Base-by-base conservation (phyloP, 495 filamentous ascomycete genomes). In the Podospora tetraspora region DNA sequence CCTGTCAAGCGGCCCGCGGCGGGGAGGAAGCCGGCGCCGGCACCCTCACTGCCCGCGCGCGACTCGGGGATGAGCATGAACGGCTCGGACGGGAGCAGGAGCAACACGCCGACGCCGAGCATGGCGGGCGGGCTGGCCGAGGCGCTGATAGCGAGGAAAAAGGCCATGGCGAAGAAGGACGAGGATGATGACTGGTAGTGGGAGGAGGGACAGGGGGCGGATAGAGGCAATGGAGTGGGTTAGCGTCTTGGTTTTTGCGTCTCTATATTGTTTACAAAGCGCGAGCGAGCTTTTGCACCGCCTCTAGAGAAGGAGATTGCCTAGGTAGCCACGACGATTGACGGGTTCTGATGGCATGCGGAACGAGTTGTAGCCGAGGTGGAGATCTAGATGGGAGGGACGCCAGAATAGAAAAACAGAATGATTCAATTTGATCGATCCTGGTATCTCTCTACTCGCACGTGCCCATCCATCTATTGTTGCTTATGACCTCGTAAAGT, bases 61-160 rank as follows among this genome's bases (percentile, higher is more conserved):
- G 91, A 92, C 70, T 92, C 87, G 66, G 87, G 88, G 3, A 89
- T 90, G 73, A 92, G 91, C 74, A 81, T 92, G 78, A 88, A 89
- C 68, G 86, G 84, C 16, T 91, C 90, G 61, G 89, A 89, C 23
- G 87, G 85, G 37, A 92, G 90, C 52, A 88, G 88, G 59, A 89
- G 88, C 72, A 91, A 84, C 71, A 85, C 90, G 19, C 88, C 87
- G 21, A 83, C 81, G 27, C 85, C 85, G 30, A 93, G 91, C 76
- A 76, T 97, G 72, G 92, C 92, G 0, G 92, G 91, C 23, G 91
- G 92, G 0, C 80, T 98, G 69, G 94, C 94, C 5, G 91, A 96
- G 75, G 92, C 92, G 34, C 75, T 95, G 77, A 79, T 89, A 74
- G 87, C 88, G 70, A 83, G 91, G 75, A 79, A 82, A 77, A 79